These are phyloP conservation scores for Xylaria sp. DNA, from an alignment of 2,329 filamentous ascomycete genomes.

Conservation along the genomic window DNA sequence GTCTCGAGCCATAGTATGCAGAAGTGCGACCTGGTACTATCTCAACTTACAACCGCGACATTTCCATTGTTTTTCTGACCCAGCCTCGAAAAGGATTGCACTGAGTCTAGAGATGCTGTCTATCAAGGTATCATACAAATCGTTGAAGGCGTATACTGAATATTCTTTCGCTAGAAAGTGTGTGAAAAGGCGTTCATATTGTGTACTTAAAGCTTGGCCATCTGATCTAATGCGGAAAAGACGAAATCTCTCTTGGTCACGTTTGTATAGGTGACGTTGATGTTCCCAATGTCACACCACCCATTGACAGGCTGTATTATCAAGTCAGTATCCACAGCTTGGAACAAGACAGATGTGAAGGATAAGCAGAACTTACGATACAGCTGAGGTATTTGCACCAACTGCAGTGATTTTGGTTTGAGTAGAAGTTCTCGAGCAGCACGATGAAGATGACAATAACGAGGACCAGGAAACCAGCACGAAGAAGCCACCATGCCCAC, in stretches of 20 bases:
- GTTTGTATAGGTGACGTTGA: slow-evolving; percentile 41
- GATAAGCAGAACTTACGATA: slow-evolving; percentile 71
- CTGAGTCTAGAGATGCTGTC: slow-evolving; percentile 1
- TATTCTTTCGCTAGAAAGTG: slow-evolving; percentile 7
- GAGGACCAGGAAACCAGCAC: slow-evolving; percentile 80
- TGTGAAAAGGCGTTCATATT: neutral
- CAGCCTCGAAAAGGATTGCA: neutral
- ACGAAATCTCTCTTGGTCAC: slow-evolving; percentile 37
- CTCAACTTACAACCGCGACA: slow-evolving; percentile 6
- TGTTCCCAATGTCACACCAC: slow-evolving; percentile 50
- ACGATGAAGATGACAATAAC: slow-evolving; percentile 88
- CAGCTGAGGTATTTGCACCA: slow-evolving; percentile 99
- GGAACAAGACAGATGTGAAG: neutral
- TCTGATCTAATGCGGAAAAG: slow-evolving; percentile 39
- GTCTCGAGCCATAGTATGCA: slow-evolving; percentile 18
- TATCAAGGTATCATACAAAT: slow-evolving; percentile 34
- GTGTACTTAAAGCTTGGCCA: slow-evolving; percentile 34
- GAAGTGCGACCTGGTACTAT: slow-evolving; percentile 10
- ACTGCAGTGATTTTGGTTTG: slow-evolving; percentile 76
- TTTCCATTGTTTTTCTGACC: neutral
- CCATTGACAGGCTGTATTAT: slow-evolving; percentile 47
- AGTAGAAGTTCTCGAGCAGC: slow-evolving; percentile 91
- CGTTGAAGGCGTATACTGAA: slow-evolving; percentile 19
- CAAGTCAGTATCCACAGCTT: slow-evolving; percentile 16
- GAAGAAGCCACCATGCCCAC: slow-evolving; percentile 97